Evolutionary conservation across 1,284 basidiomycete species (phyloP).

Genomic region (Phylloporus sp.): DNA sequence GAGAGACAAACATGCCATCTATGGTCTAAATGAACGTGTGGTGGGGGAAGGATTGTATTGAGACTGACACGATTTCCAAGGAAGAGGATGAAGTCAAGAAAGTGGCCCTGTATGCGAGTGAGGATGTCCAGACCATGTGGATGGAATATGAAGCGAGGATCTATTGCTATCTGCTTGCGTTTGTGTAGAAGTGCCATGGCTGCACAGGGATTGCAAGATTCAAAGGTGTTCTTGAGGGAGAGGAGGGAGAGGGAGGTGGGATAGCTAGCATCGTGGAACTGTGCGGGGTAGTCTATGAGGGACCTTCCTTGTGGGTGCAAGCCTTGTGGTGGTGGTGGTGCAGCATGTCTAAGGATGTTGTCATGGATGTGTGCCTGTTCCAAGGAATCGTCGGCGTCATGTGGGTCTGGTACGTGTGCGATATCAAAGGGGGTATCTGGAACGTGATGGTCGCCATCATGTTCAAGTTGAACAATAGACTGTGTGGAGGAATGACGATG

Average conservation of each 20-base stretch:
- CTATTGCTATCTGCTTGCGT: background rate
- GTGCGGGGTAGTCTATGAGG: background rate
- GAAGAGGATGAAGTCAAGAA: background rate
- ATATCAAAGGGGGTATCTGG: background rate
- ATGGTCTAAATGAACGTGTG: background rate
- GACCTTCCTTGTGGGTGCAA: too few relatives aligned
- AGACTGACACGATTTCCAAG: background rate
- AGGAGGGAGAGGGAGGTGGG: background rate
- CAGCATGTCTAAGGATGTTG: background rate
- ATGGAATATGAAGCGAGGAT: background rate
- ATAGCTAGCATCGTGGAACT: background rate
- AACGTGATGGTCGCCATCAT: too few relatives aligned
- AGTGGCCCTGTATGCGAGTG: background rate
- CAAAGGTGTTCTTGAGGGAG: background rate
- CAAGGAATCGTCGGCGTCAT: background rate
- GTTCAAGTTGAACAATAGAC: too few relatives aligned
- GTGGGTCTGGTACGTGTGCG: background rate
- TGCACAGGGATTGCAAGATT: background rate
- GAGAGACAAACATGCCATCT: background rate
- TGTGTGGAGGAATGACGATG: too few relatives aligned
- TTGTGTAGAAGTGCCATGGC: background rate
- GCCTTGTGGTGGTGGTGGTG: too few relatives aligned
- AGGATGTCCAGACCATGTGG: background rate
- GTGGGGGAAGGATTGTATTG: background rate
- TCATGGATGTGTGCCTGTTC: background rate